Conservation (phyloP, 495 filamentous ascomycete species). For the Aspergillus cavernicola region DNA sequence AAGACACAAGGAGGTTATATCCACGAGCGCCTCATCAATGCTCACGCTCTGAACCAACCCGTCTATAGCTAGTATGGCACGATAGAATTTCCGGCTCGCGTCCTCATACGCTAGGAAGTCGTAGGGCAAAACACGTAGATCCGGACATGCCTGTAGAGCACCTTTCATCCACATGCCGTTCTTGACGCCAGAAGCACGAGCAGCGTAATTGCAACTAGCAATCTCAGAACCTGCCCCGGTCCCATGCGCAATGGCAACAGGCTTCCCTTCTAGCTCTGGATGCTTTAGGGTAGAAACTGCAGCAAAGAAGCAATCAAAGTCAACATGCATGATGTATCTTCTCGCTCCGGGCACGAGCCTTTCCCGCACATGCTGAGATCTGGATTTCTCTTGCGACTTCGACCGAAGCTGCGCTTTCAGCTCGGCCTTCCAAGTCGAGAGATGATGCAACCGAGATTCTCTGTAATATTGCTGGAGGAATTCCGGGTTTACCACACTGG, state of each 20-base stretch:
- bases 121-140: conserved; percentile 82
- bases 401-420: conserved; percentile 82
- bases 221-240: conserved; percentile 85
- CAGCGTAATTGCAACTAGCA: conserved; percentile 93
- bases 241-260: conserved; percentile 86
- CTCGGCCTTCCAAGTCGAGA: conserved; percentile 94
- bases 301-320: conserved; percentile 98
- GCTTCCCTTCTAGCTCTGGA: conserved; percentile 74
- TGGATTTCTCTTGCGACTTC: conserved; percentile 64
- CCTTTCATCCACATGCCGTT: conserved; percentile 99
- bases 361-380: conserved; percentile 45
- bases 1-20: conserved; percentile 66
- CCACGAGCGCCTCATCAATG: conserved; percentile 88
- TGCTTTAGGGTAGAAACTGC: conserved; percentile 79
- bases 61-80: conserved; percentile 70
- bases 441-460: conserved; percentile 88
- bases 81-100: conserved; percentile 83
- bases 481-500: conserved; percentile 82
- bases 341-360: conserved; percentile 57
- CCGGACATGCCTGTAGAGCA: conserved; percentile 77
- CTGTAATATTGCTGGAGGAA: conserved; percentile 93
- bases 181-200: conserved; percentile 78
- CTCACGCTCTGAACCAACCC: conserved; percentile 93
- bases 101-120: conserved; percentile 94
- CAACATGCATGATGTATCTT: conserved; percentile 88